Evolutionary conservation across 345 rosid genomes (phyloP), one percentile per base, ranked within the genome.

Genomic region (Ailanthus altissimus): DNA sequence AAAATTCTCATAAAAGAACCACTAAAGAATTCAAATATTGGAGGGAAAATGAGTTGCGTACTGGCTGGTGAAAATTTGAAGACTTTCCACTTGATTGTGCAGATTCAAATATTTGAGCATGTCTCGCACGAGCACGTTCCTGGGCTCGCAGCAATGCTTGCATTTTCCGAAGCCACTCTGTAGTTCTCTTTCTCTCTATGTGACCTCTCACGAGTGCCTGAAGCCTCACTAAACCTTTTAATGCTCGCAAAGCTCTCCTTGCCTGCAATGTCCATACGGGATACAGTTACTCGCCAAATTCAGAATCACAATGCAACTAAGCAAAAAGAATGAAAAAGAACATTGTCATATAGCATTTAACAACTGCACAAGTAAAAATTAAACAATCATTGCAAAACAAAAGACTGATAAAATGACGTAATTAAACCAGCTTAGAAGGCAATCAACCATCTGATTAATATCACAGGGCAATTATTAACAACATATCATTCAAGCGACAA

Each of bases 141-240:
- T 97, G 97, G 53, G 89, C 91, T 60, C 91, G 88, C 81, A 91
- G 76, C 83, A 94, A 61, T 28, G 96, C 86, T 47, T 92, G 99
- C 97, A 94, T 92, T 77, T 84, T 58, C 11, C 84, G 88, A 57
- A 89, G 75, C 91, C 89, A 84, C 32, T 81, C 83, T 5, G 87
- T 69, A 38, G 85, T 86, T 78, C 88, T 83, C 85, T 94, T 97
- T 75, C 99, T 83, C 83, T 89, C 91, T 5, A 94, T 88, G 75
- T 94, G 93, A 13, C 99, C 97, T 84, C 99, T 91, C n/a, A 92
- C 97, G 46, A 92, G 80, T 0, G 98, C 98, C 75, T 97, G 97
- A 81, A 97, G 96, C 90, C 90, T 90, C n/a, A 97, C 98, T 79
- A 97, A 77, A n/a, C 95, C 95, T 81, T 83, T 97, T 14, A 97